Percentiles rank a stretch among this genome's conserved stretches.
Evolutionary conservation across 2,329 filamentous ascomycete genomes (phyloP).

Genomic region (Aaosphaeria arxii): DNA sequence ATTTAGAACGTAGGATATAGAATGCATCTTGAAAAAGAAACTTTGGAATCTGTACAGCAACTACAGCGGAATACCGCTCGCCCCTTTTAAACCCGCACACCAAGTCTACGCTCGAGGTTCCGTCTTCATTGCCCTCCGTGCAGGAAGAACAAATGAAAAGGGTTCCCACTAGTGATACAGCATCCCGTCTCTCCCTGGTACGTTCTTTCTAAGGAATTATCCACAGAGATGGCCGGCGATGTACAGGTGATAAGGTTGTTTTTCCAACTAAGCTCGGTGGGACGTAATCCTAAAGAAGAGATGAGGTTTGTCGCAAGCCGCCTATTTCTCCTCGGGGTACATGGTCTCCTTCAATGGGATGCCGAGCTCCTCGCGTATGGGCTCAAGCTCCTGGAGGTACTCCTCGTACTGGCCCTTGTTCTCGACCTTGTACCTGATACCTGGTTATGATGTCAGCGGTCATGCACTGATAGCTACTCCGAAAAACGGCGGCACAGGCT

Average conservation of each 20-base stretch:
- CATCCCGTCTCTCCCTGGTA: too few relatives aligned
- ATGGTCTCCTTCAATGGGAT: conserved; percentile 88
- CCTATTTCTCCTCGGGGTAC: conserved; percentile 60
- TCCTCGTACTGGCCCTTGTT: conserved; percentile 96
- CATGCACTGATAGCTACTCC: neutral
- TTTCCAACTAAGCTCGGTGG: too few relatives aligned
- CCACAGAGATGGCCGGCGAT: too few relatives aligned
- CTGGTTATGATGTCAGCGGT: conserved; percentile 48
- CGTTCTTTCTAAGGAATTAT: too few relatives aligned
- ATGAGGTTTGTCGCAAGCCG: neutral
- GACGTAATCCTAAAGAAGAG: neutral
- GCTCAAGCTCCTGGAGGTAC: conserved; percentile 91
- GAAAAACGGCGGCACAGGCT: neutral
- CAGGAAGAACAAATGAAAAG: neutral
- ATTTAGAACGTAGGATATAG: too few relatives aligned
- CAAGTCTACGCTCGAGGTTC: conserved; percentile 3
- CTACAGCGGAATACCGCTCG: conserved; percentile 26
- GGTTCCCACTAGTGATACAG: too few relatives aligned
- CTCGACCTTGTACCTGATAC: conserved; percentile 99
- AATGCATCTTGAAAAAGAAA: too few relatives aligned
- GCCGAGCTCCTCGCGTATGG: conserved; percentile 89
- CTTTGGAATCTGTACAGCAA: conserved; percentile 24
- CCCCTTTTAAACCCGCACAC: conserved; percentile 2
- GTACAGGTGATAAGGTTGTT: too few relatives aligned
- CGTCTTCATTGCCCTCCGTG: neutral